Evolutionary conservation across 306 rosid genomes (phyloP).

Genomic region (Cucumis melo): DNA sequence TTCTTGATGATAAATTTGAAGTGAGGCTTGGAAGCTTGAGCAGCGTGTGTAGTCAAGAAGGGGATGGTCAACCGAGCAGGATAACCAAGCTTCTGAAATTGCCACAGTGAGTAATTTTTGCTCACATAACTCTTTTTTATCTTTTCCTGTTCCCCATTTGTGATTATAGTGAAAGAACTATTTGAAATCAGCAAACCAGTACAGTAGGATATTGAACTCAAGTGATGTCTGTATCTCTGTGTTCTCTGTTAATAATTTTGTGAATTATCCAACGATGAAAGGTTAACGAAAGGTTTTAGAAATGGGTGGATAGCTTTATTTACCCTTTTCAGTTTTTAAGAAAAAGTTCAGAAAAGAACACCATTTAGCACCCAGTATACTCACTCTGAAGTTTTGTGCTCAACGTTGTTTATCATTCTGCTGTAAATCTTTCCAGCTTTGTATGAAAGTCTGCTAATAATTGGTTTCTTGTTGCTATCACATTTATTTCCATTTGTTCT

Average conservation of each 20-base stretch:
- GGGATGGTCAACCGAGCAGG: constrained; percentile 72
- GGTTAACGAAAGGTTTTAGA: neutral
- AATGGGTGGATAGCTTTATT: neutral
- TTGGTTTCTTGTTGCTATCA: neutral
- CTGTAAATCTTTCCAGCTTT: neutral
- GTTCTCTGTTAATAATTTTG: neutral
- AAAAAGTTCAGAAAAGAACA: neutral
- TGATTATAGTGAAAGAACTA: neutral
- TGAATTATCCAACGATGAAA: too few relatives aligned
- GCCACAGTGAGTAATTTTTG: constrained; percentile 37
- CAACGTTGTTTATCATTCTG: neutral
- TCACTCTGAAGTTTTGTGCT: neutral
- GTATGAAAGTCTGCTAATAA: neutral
- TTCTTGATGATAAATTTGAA: constrained; percentile 92
- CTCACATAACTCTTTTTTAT: neutral
- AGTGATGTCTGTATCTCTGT: neutral
- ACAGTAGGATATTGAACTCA: neutral
- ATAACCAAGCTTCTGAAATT: constrained; percentile 57
- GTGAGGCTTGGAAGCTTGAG: constrained; percentile 89
- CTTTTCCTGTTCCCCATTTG: neutral
- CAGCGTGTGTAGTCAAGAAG: constrained; percentile 67
- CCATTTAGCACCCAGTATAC: neutral
- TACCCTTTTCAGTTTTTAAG: neutral
- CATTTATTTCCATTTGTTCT: neutral
- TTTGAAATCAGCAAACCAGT: neutral